Evolutionary conservation across 257 asterid genomes (phyloP), one percentile per base, ranked within the genome.

Genomic region (Mentha longifolia): DNA sequence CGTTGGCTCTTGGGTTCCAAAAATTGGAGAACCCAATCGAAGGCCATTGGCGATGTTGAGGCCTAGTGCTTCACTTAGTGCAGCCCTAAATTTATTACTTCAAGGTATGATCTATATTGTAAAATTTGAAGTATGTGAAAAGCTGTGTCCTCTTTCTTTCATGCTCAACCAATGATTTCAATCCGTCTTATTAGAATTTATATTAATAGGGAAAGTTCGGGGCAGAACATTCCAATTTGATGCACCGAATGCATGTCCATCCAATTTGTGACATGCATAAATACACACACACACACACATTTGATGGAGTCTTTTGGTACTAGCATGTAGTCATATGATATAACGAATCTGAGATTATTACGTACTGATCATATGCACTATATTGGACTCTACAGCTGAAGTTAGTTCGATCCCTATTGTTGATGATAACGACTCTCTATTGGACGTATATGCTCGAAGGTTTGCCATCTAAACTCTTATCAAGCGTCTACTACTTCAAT

Each of bases 381-480:
- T 69, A 16, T 70, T 74, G 51, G 30, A 64, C 74, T 70, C 59
- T 59, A 79, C 95, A 94, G 98, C 88, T 33, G 95, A 86, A 84
- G 97, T 91, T 79, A 89, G 98, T 78, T 85, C 98, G 11, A 78
- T 94, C 71, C 98, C 97, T 39, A 83, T 94, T 73, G 97, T 91
- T 69, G 99, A 94, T 79, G 97, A 94, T 64, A 86, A 86, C 77
- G 91, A 86, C 90, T 88, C 97, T 61, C 72, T 94, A 78, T 76
- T 91, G 91, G 97, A 91, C 68, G 78, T 94, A 62, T 94, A 87
- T 80, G 83, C 95, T 55, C 87, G 99, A 79, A 94, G 99, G 99
- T 87, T 65, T 69, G 87, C 63, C 13, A 13, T 66, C 31, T 65
- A 63, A 66, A n/a, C 62, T 19, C 50, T 61, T 70, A 20, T 33